Percentiles rank a stretch among this genome's conserved stretches.
phyloP scores from a whole-genome alignment of 2,329 filamentous ascomycete genomes.

The Neocatenulostroma microsporum region DNA sequence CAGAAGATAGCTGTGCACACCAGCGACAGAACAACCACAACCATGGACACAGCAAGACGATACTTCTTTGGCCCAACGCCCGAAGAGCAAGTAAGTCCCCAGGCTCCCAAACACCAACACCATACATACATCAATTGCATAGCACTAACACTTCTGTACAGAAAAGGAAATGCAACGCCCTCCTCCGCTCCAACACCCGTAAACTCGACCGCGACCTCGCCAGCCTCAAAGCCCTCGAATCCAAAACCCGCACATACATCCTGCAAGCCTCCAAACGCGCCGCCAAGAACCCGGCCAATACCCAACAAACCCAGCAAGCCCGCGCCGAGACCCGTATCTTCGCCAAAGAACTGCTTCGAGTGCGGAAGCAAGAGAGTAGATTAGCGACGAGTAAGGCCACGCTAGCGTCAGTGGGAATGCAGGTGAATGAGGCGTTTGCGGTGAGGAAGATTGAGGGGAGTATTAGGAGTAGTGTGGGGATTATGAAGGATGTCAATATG shows the following conservation, averaged over 20 bases:
- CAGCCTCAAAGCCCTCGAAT: constrained; percentile 68
- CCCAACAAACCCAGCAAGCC: constrained; percentile 73
- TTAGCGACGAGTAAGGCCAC: constrained; percentile 85
- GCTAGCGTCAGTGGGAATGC: constrained; percentile 88
- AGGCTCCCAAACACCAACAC: not conserved
- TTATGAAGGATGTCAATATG: constrained; percentile 95
- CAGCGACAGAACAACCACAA: constrained; percentile 9
- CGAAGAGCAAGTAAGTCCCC: constrained; percentile 67
- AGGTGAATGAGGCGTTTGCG: constrained; percentile 93
- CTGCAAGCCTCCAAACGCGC: constrained; percentile 72
- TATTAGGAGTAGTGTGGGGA: constrained; percentile 74
- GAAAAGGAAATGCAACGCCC: constrained; percentile 90
- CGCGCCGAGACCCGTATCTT: constrained; percentile 77
- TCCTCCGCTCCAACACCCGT: constrained; percentile 83
- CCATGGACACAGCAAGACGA: constrained; percentile 78
- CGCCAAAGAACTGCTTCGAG: constrained; percentile 75
- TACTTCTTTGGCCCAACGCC: constrained; percentile 91
- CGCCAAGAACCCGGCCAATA: constrained; percentile 68
- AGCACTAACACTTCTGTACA: no score
- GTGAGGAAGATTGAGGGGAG: constrained; percentile 93
- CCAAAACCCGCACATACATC: constrained; percentile 79
- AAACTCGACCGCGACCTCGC: constrained; percentile 91
- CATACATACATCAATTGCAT: no score
- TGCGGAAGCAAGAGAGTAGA: constrained; percentile 65
- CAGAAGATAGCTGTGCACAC: no score